Percentiles rank a stretch among this genome's conserved stretches.
phyloP scores from a whole-genome alignment of 2,329 filamentous ascomycete genomes.

The Biscogniauxia sp. region DNA sequence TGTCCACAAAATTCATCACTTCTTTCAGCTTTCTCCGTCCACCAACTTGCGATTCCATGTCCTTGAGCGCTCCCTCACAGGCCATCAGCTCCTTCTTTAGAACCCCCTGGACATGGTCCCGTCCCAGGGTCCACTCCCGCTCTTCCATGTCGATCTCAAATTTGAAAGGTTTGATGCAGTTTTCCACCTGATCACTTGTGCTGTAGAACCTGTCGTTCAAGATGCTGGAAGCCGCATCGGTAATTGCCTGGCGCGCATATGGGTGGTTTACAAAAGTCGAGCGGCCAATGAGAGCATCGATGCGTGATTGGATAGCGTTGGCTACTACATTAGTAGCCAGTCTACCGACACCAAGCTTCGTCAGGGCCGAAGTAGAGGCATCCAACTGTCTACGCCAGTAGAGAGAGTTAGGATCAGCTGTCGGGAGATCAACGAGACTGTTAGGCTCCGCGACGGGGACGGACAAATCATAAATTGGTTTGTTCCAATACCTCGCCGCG shows the following conservation, averaged over 20 bases:
- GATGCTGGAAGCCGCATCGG: slow-evolving; percentile 84
- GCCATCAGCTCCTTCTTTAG: slow-evolving; percentile 86
- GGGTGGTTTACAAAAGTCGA: slow-evolving; percentile 90
- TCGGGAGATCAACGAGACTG: slow-evolving; percentile 73
- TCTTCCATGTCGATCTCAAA: slow-evolving; percentile 96
- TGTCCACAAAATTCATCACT: slow-evolving; percentile 88
- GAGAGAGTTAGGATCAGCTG: slow-evolving; percentile 77
- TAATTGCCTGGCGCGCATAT: slow-evolving; percentile 89
- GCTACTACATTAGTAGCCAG: slow-evolving; percentile 90
- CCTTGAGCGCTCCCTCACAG: slow-evolving; percentile 74
- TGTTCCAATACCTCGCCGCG: slow-evolving; percentile 96
- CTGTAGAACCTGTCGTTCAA: slow-evolving; percentile 94
- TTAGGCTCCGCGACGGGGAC: slow-evolving; percentile 66
- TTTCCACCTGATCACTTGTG: slow-evolving; percentile 96
- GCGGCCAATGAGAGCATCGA: slow-evolving; percentile 73
- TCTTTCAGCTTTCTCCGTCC: slow-evolving; percentile 83
- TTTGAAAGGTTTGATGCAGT: slow-evolving; percentile 98
- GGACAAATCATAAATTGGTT: slow-evolving; percentile 81
- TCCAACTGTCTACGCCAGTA: slow-evolving; percentile 96
- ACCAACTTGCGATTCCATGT: slow-evolving; percentile 74
- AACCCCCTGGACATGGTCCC: slow-evolving; percentile 76
- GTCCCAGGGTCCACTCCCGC: slow-evolving; percentile 79
- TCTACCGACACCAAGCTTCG: slow-evolving; percentile 89
- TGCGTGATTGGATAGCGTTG: slow-evolving; percentile 77
- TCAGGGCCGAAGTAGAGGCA: slow-evolving; percentile 83